A percentile compares a stretch with the other conserved stretches of the same genome.
Conservation (phyloP, 306 rosid genomes). For the Dryas drummondii region DNA sequence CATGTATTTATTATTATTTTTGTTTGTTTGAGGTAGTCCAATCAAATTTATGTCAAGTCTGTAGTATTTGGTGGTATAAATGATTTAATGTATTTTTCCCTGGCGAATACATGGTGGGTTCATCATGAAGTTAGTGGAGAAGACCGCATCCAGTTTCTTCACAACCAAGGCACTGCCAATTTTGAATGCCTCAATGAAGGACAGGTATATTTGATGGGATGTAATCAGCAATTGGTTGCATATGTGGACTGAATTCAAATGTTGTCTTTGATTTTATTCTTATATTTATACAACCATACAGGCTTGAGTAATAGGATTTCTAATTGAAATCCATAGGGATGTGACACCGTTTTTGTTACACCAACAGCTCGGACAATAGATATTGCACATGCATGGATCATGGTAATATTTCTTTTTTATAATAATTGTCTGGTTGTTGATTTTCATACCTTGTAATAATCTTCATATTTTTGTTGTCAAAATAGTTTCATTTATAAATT, state of each 20-base stretch:
- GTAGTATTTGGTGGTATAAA: not conserved
- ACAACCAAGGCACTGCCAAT: slow-evolving; percentile 92
- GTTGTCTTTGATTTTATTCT: slow-evolving; percentile 33
- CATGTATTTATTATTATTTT: not conserved
- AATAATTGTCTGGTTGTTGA: slow-evolving; percentile 10
- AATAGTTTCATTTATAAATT: not conserved
- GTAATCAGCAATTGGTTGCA: slow-evolving; percentile 30
- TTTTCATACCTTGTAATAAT: slow-evolving; percentile 24
- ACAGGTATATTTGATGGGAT: slow-evolving; percentile 54
- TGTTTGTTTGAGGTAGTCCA: not conserved
- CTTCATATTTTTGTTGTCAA: slow-evolving; percentile 4
- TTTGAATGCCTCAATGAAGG: slow-evolving; percentile 70
- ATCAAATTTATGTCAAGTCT: slow-evolving; percentile 10
- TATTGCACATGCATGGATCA: slow-evolving; percentile 88
- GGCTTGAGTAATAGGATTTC: slow-evolving; percentile 72
- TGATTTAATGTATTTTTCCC: slow-evolving; percentile 14
- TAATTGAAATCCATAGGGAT: slow-evolving; percentile 82
- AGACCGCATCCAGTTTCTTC: slow-evolving; percentile 87
- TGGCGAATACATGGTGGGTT: slow-evolving; percentile 25
- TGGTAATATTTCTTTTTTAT: slow-evolving; percentile 49
- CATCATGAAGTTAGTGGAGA: slow-evolving; percentile 76
- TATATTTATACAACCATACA: slow-evolving; percentile 49
- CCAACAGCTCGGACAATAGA: slow-evolving; percentile 97
- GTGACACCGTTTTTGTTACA: slow-evolving; percentile 93
- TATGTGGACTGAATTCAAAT: slow-evolving; percentile 17